Evolutionary conservation across 495 filamentous ascomycete species (phyloP).

Genomic region (Xylaria longipes): DNA sequence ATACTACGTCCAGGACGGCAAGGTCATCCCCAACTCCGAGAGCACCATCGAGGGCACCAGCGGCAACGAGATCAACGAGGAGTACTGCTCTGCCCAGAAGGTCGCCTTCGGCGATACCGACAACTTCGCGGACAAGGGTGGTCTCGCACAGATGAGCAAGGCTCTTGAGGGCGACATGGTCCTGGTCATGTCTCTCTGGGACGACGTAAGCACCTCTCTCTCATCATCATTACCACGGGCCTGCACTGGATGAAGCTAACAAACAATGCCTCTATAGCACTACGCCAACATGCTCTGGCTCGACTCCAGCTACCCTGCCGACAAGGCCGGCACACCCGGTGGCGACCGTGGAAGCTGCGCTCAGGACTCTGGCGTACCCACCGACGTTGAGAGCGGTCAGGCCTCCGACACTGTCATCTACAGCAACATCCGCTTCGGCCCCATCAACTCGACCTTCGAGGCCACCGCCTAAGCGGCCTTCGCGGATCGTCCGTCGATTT

Average conservation of each 20-base stretch:
- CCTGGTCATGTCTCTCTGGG: conserved; percentile 77
- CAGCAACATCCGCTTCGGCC: conserved; percentile 74
- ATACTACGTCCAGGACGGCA: conserved; percentile 68
- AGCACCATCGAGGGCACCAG: conserved; percentile 54
- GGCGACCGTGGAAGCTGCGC: conserved; percentile 71
- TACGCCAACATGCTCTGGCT: conserved; percentile 81
- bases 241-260: neutral
- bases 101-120: conserved; percentile 65
- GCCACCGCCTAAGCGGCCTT: neutral
- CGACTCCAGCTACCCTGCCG: conserved; percentile 70
- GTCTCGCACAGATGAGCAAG: conserved; percentile 63
- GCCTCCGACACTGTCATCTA: conserved; percentile 51
- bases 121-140: conserved; percentile 65
- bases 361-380: conserved; percentile 62
- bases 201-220: conserved; percentile 54
- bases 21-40: conserved; percentile 60
- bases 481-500: neutral
- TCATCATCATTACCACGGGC: neutral
- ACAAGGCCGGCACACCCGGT: conserved; percentile 60
- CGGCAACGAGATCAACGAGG: conserved; percentile 52
- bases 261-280: conserved; percentile 43
- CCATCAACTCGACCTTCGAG: conserved; percentile 65
- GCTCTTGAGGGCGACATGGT: conserved; percentile 67
- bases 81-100: conserved; percentile 57
- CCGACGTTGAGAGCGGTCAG: conserved; percentile 59